Evolutionary conservation across 2,329 filamentous ascomycete species (phyloP), one percentile per base, ranked within the genome.

Genomic region (Neofusicoccum parvum): DNA sequence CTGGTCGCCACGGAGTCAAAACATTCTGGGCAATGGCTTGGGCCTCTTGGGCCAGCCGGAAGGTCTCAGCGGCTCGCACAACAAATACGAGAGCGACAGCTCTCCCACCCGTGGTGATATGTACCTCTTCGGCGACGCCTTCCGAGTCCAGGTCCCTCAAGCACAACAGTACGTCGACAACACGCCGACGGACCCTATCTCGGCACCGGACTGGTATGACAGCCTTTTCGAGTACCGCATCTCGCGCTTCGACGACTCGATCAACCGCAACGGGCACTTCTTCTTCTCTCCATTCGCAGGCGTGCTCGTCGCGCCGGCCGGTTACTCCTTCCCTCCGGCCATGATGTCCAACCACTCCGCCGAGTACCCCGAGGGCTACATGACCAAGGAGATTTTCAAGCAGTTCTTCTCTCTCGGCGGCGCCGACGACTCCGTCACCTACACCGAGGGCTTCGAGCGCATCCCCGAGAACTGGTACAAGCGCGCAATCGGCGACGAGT

Each of bases 21-120:
- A 73, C 70, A 78, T 75, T 70, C 68, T 70, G 17, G 76, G 71
- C 43, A 71, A 70, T 53, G 68, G 83, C 0, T 66, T 79, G 0
- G 82, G 82, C 0, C 74, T 84, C 1, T 71, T 84, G 0, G 77
- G 81, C 2, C 76, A 76, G n/a, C 82, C 82, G 0, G 79, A 80
- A 48, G 83, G 83, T 4, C 76, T 87, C 2, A 73, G 74, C 14
- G 81, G 81, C 17, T 81, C 81, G 3, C 85, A 87, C 71, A 86
- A 86, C 71, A 80, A 82, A 62, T 83, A 85, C 69, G 85, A 87
- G 74, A 75, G 80, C 0, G 85, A 87, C 71, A 81, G 77, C 0
- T 86, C 83, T 48, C 78, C 80, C 50, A 85, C 83, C 0, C 80
- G 85, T 2, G 79, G 81, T 39, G 85, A 87, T 65, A 72, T 87